Conservation (phyloP, 2,329 filamentous ascomycete species). For the Exserohilum rostratum region DNA sequence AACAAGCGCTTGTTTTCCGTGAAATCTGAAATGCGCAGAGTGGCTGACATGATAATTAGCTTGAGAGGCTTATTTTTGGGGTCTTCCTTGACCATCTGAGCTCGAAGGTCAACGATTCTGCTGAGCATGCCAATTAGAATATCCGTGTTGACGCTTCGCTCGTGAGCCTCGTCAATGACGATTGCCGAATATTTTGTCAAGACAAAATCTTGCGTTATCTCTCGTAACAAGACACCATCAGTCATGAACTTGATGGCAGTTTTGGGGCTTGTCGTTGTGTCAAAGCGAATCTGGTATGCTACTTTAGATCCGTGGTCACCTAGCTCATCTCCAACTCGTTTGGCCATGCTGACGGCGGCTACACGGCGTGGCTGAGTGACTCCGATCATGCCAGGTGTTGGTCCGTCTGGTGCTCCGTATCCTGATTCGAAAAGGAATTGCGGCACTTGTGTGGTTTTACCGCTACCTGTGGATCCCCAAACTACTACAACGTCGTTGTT, state of each 20-base stretch:
- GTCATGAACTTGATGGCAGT: constrained; percentile 99
- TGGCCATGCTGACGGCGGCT: constrained; percentile 95
- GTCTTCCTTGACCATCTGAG: constrained; percentile 75
- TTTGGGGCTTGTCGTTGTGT: constrained; percentile 77
- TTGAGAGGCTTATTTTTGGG: constrained; percentile 76
- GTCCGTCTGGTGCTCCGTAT: constrained; percentile 78
- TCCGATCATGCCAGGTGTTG: constrained; percentile 89
- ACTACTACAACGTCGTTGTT: constrained; percentile 89
- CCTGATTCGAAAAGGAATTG: constrained; percentile 96
- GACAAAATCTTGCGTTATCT: constrained; percentile 87
- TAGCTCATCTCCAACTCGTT: constrained; percentile 85
- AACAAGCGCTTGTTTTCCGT: constrained; percentile 85
- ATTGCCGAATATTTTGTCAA: constrained; percentile 90
- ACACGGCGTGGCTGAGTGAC: constrained; percentile 94
- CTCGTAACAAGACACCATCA: constrained; percentile 90
- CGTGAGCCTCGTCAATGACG: constrained; percentile 95
- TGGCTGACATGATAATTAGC: constrained; percentile 97
- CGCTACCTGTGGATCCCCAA: constrained; percentile 93
- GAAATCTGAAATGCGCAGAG: constrained; percentile 87
- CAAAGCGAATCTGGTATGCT: constrained; percentile 91
- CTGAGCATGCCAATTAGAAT: constrained; percentile 98
- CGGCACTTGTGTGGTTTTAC: constrained; percentile 96
- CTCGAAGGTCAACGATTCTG: constrained; percentile 83
- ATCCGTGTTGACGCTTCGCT: constrained; percentile 96
- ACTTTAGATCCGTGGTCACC: constrained; percentile 78